These are phyloP conservation scores for Calonectria fujianensis DNA, from an alignment of 2,329 filamentous ascomycete genomes.

Conservation along the genomic window DNA sequence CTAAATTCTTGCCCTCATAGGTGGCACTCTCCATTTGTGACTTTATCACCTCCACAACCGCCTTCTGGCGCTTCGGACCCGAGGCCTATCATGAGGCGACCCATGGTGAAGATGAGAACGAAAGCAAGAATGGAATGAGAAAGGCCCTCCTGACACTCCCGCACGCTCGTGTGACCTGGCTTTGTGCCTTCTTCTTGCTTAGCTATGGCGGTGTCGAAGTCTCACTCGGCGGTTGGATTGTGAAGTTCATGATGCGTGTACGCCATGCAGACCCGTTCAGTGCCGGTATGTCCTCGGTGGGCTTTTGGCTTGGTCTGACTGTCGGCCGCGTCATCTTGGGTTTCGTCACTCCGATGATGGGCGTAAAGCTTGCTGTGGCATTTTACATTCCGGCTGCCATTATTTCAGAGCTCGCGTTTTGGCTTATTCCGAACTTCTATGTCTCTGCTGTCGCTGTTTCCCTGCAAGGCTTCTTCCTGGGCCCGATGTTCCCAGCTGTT, in stretches of 20 bases:
- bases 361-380: constrained; percentile 79
- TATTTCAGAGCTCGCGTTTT: constrained; percentile 83
- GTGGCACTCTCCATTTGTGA: constrained; percentile 41
- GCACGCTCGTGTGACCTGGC: constrained; percentile 76
- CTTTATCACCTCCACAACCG: constrained; percentile 63
- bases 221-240: constrained; percentile 87
- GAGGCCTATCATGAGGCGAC: constrained; percentile 69
- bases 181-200: constrained; percentile 83
- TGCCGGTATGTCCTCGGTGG: constrained; percentile 84
- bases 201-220: constrained; percentile 86
- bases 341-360: constrained; percentile 82
- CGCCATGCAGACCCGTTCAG: constrained; percentile 80
- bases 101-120: constrained; percentile 54
- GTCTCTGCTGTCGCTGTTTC: constrained; percentile 83
- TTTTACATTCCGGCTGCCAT: constrained; percentile 79
- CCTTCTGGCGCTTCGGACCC: constrained; percentile 79
- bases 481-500: constrained; percentile 84
- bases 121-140: constrained; percentile 48
- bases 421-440: constrained; percentile 86
- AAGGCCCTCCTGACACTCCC: constrained; percentile 64
- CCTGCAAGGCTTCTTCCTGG: constrained; percentile 86
- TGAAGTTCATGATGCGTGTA: constrained; percentile 87
- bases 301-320: constrained; percentile 88
- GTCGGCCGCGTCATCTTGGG: constrained; percentile 82
- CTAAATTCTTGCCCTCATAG: constrained; percentile 23